These are phyloP conservation scores for Alternaria hordeiaustralica DNA, from an alignment of 2,329 filamentous ascomycete species.

Conservation along the genomic window DNA sequence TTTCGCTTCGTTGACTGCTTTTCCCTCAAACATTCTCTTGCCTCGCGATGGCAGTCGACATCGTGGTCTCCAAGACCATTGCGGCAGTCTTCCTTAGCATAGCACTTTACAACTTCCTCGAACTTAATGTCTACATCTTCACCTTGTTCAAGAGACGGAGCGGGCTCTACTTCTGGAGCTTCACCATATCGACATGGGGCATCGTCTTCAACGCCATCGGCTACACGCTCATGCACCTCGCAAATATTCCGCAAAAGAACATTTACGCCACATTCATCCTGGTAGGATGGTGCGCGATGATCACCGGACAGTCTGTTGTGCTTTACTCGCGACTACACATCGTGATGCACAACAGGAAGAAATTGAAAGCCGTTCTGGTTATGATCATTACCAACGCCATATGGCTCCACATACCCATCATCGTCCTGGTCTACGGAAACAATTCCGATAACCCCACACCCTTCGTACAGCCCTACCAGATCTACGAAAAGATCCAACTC, in stretches of 20 bases:
- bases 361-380: conserved; percentile 56
- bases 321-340: conserved; percentile 67
- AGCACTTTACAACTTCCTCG: conserved; percentile 48
- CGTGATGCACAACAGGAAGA: conserved; percentile 57
- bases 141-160: conserved; percentile 53
- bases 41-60: conserved; percentile 1
- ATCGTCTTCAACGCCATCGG: conserved; percentile 55
- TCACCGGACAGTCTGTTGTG: conserved; percentile 66
- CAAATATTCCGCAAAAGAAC: conserved; percentile 34
- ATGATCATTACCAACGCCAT: conserved; percentile 64
- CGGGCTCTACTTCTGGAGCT: conserved; percentile 58
- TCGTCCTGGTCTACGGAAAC: conserved; percentile 60
- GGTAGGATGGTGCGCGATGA: conserved; percentile 66
- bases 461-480: conserved; percentile 37
- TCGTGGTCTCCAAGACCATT: conserved; percentile 12
- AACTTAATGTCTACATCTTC: conserved; percentile 54
- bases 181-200: conserved; percentile 51
- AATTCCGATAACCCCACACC: conserved; percentile 46
- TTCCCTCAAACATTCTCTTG: neutral
- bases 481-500: conserved; percentile 53
- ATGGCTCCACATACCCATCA: conserved; percentile 60
- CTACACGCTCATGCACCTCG: conserved; percentile 52
- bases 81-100: conserved; percentile 31
- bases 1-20: conserved; percentile 3
- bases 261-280: conserved; percentile 51